Conservation (phyloP, 495 filamentous ascomycete species). For the Aeminium ludgeri region DNA sequence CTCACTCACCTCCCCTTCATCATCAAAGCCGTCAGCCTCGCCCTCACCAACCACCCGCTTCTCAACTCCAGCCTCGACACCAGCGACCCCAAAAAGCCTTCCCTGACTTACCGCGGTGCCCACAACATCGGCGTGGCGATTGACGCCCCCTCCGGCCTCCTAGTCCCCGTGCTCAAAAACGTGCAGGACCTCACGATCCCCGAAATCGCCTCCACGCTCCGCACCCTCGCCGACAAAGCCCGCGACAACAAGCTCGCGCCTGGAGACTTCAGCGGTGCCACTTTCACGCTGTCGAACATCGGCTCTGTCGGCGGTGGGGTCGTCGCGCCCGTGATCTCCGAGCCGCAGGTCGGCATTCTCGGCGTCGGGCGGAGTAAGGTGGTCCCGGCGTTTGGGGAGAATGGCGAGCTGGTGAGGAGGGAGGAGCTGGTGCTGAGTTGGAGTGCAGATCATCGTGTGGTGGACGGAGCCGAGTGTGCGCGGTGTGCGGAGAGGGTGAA, state of each 20-base stretch:
- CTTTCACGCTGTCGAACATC: slow-evolving; percentile 92
- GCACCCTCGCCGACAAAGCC: slow-evolving; percentile 54
- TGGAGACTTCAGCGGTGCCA: slow-evolving; percentile 67
- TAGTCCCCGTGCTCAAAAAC: slow-evolving; percentile 90
- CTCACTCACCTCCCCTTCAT: slow-evolving; percentile 86
- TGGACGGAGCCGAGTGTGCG: slow-evolving; percentile 90
- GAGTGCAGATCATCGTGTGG: slow-evolving; percentile 89
- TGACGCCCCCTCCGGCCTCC: slow-evolving; percentile 75
- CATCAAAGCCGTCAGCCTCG: slow-evolving; percentile 80
- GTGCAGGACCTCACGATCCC: slow-evolving; percentile 57
- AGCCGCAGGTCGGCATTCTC: slow-evolving; percentile 78
- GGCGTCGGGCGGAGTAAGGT: slow-evolving; percentile 67
- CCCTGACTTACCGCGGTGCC: slow-evolving; percentile 53
- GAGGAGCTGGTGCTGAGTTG: slow-evolving; percentile 77
- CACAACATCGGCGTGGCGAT: slow-evolving; percentile 96
- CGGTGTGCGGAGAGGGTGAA: slow-evolving; percentile 67
- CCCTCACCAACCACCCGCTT: slow-evolving; percentile 62
- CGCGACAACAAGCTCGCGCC: slow-evolving; percentile 54
- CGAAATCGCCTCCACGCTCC: slow-evolving; percentile 59
- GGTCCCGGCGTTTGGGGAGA: slow-evolving; percentile 47
- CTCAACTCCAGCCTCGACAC: slow-evolving; percentile 72
- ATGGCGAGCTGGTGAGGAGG: slow-evolving; percentile 40
- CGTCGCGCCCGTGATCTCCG: slow-evolving; percentile 76
- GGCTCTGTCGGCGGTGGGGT: slow-evolving; percentile 93
- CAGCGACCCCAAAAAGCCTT: slow-evolving; percentile 40